phyloP scores from a whole-genome alignment of 177 flowering plant genomes.

The Vitis hybrid region DNA sequence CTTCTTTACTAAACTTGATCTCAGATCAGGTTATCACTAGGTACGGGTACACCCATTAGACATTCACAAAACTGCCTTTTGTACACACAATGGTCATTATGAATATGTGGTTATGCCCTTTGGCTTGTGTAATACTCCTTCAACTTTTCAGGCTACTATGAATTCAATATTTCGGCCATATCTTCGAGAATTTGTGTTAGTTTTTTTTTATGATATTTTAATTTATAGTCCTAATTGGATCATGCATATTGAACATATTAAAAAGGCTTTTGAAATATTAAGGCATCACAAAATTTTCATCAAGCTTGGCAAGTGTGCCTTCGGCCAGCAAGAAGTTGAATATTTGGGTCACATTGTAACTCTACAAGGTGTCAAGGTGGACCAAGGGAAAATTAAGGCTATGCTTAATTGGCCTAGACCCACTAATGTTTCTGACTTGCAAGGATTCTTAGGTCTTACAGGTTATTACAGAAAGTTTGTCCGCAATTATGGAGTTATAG shows the following conservation, averaged over 20 bases:
- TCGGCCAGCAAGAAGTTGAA: background rate
- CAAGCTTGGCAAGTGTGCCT: slow-evolving; percentile 6
- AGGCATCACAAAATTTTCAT: background rate
- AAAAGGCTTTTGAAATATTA: too few species aligned
- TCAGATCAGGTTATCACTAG: slow-evolving; percentile 17
- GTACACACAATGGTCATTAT: slow-evolving; percentile 11
- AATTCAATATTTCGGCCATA: too few species aligned
- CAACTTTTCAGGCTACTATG: too few species aligned
- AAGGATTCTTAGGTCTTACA: slow-evolving; percentile 5
- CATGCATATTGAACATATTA: too few species aligned
- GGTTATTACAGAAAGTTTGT: too few species aligned
- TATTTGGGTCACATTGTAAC: slow-evolving; percentile 19
- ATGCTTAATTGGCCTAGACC: slow-evolving; percentile 17
- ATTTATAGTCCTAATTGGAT: too few species aligned
- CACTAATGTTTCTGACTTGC: background rate
- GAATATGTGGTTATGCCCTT: slow-evolving; percentile 12
- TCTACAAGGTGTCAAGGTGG: slow-evolving; percentile 2
- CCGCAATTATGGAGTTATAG: too few species aligned
- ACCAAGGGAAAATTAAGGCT: slow-evolving; percentile 1
- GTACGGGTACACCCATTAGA: slow-evolving; percentile 6
- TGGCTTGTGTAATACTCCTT: slow-evolving; percentile 5
- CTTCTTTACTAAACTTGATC: slow-evolving; percentile 23
- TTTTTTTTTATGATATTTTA: too few species aligned
- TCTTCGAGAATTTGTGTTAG: too few species aligned
- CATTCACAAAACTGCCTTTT: slow-evolving; percentile 14